Evolutionary conservation across 495 filamentous ascomycete genomes (phyloP).

Genomic region (Trichocladium uniseriatum): DNA sequence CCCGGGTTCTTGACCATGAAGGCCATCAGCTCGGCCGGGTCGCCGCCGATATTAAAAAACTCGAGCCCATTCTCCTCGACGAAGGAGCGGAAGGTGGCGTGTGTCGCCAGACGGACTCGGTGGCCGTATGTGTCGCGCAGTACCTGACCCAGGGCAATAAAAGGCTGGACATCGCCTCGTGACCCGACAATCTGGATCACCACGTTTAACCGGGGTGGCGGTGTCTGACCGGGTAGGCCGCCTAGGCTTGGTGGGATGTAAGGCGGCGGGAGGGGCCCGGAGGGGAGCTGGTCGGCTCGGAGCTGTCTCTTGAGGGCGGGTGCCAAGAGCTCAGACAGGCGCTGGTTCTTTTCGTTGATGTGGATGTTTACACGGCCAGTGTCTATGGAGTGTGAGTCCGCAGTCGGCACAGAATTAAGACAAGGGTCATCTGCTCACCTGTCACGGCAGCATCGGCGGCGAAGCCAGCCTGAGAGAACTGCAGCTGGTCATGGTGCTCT

Average conservation of each 20-base stretch:
- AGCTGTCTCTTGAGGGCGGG: conserved; percentile 56
- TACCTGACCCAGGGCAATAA: conserved; percentile 60
- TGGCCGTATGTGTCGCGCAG: conserved; percentile 60
- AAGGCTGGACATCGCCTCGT: conserved; percentile 69
- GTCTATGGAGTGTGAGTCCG: conserved; percentile 22
- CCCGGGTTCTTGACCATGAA: conserved; percentile 78
- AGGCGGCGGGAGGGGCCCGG: conserved; percentile 40
- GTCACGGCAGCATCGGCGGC: conserved; percentile 39
- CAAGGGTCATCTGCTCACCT: conserved; percentile 16
- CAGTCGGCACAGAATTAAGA: neutral
- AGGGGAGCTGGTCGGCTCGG: conserved; percentile 28
- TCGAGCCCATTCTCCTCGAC: conserved; percentile 57
- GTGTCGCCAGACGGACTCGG: conserved; percentile 60
- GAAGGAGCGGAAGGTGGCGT: conserved; percentile 57
- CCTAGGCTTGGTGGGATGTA: conserved; percentile 56
- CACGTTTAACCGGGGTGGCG: conserved; percentile 54
- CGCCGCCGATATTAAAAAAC: conserved; percentile 64
- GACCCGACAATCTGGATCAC: conserved; percentile 75
- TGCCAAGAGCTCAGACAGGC: conserved; percentile 54
- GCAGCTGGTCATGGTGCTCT: conserved; percentile 35
- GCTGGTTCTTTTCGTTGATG: conserved; percentile 55
- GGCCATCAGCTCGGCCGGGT: conserved; percentile 67
- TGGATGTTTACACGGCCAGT: conserved; percentile 70
- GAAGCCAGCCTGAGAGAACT: conserved; percentile 40
- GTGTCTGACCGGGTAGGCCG: conserved; percentile 48